These are phyloP conservation scores for Fraxinus dipetala DNA, from an alignment of 305 asterid genomes.

Conservation along the genomic window DNA sequence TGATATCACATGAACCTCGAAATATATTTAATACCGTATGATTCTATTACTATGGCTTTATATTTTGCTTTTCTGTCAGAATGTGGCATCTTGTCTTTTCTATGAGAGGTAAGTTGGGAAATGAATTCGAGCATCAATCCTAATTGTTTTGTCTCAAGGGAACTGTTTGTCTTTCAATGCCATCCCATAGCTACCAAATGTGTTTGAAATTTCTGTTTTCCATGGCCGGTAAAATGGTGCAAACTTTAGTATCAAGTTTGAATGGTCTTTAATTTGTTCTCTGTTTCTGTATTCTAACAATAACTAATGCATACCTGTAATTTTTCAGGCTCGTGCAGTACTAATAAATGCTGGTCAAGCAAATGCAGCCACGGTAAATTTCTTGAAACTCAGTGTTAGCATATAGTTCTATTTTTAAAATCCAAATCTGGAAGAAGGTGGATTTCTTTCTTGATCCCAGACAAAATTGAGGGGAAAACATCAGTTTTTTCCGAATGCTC, in stretches of 20 bases:
- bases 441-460: not conserved
- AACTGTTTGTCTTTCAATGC: not conserved
- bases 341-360: conserved; percentile 99
- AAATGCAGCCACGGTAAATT: conserved; percentile 90
- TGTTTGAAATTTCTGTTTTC: not conserved
- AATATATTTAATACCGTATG: not conserved
- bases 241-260: not conserved
- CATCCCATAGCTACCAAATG: not conserved
- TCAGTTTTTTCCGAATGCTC: not conserved
- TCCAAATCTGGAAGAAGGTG: not conserved
- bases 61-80: not conserved
- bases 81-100: not conserved
- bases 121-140: not conserved
- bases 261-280: not conserved
- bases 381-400: conserved; percentile 19
- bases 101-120: not conserved
- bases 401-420: conserved; percentile 1
- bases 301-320: conserved; percentile 20
- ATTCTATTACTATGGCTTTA: not conserved
- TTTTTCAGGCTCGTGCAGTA: conserved; percentile 89
- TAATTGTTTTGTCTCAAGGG: not conserved
- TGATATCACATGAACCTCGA: not conserved
- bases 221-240: not conserved
- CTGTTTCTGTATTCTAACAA: not conserved
- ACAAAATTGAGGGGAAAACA: not conserved